Evolutionary conservation across 345 rosid genomes (phyloP).

Genomic region (Hypericum androsaemum): DNA sequence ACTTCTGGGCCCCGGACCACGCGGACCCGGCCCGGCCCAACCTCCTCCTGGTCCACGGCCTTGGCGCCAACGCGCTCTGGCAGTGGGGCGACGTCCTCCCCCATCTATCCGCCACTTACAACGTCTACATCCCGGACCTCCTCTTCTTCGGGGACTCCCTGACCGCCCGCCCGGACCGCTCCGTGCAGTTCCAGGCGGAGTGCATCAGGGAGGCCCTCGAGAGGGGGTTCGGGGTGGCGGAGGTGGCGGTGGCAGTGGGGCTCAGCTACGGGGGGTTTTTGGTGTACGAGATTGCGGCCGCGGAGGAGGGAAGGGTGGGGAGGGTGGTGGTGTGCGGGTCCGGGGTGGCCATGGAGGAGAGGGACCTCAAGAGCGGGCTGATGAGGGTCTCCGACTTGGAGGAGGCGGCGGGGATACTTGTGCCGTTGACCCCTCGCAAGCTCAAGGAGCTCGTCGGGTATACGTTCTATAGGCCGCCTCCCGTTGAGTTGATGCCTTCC

Average conservation of each 20-base stretch:
- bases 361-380: conserved; percentile 51
- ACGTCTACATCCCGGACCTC: conserved; percentile 65
- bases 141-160: conserved; percentile 65
- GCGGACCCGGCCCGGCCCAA: conserved; percentile 33
- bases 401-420: conserved; percentile 55
- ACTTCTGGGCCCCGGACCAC: conserved; percentile 66
- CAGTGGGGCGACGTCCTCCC: conserved; percentile 51
- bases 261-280: conserved; percentile 84
- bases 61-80: conserved; percentile 77
- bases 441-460: conserved; percentile 48
- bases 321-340: conserved; percentile 61
- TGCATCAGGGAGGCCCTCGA: conserved; percentile 39
- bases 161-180: conserved; percentile 61
- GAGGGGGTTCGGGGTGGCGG: conserved; percentile 44
- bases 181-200: conserved; percentile 68
- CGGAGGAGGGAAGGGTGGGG: conserved; percentile 51
- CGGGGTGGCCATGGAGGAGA: conserved; percentile 75
- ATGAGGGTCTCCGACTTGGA: conserved; percentile 55
- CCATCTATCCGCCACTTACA: conserved; percentile 38
- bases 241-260: conserved; percentile 50
- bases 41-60: conserved; percentile 73
- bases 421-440: conserved; percentile 50
- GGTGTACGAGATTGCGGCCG: conserved; percentile 63
- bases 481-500: conserved; percentile 31
- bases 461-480: conserved; percentile 34